Evolutionary conservation across 345 rosid species (phyloP), one percentile per base, ranked within the genome.

Genomic region (Populus nigra): DNA sequence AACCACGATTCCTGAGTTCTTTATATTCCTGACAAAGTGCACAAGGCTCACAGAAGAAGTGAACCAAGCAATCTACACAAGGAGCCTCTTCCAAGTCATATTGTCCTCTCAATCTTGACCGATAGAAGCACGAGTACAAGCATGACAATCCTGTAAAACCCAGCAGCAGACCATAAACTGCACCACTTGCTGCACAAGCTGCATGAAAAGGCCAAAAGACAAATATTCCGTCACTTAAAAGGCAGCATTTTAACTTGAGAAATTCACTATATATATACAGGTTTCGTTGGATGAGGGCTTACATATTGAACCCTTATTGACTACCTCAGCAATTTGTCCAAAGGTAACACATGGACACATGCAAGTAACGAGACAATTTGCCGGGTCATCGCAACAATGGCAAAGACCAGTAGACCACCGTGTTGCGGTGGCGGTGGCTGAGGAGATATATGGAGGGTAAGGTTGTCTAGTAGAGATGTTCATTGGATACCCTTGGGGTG

Each of bases 11-110:
- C 77, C 77, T 84, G 80, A 86, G 89, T 82, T 88, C 88, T 63
- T 88, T 73, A 22, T 88, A 82, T 66, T 88, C 89, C 70, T 88
- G 91, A 80, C 89, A 85, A 80, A 85, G 90, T 0, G 90, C 74
- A 69, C 87, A 83, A 31, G 84, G 55, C 82, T 85, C 85, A 66
- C 88, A 87, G 65, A 86, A 83, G 78, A 83, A 85, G 73, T 86
- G 89, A 74, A 83, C 87, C 79, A 88, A 77, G 76, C 91, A 88
- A 86, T 86, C 91, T 17, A 80, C 79, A 82, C 79, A 82, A 29
- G 88, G 88, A 74, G 82, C 84, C 77, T 83, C 89, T 72, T 83
- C 86, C 80, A 86, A 70, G 82, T 82, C 86, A 45, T 85, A 82
- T 39, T 86, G 88, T 22, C 81, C 89, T 73, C 88, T 83, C 80